Conservation (phyloP, 2,329 filamentous ascomycete genomes). For the Aspergillus eucalypticola region DNA sequence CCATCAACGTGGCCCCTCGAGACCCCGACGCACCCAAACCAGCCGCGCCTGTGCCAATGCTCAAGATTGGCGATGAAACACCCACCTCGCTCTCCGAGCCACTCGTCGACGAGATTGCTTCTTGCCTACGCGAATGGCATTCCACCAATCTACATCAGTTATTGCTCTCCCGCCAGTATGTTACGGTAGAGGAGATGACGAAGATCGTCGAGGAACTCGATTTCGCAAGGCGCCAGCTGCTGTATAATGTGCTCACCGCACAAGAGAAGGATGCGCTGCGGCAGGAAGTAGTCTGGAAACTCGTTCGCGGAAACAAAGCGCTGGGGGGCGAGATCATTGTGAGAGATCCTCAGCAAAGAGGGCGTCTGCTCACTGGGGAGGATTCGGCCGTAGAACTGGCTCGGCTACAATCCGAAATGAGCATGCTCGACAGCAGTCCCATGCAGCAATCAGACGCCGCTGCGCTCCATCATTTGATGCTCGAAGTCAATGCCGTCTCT, state of each 20-base stretch:
- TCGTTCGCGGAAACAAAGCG: constrained; percentile 92
- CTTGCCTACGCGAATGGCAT: constrained; percentile 96
- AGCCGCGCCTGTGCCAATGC: constrained; percentile 89
- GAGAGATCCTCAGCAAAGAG: constrained; percentile 78
- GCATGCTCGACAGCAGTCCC: constrained; percentile 81
- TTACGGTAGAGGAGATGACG: constrained; percentile 76
- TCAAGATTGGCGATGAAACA: constrained; percentile 96
- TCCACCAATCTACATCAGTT: constrained; percentile 94
- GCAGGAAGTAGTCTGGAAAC: constrained; percentile 91
- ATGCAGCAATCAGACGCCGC: constrained; percentile 66
- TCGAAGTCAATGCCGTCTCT: constrained; percentile 81
- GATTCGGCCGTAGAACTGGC: constrained; percentile 92
- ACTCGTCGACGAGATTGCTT: constrained; percentile 94
- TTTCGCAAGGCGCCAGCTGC: constrained; percentile 79
- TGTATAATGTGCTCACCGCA: constrained; percentile 89
- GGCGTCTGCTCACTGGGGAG: constrained; percentile 83
- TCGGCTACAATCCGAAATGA: constrained; percentile 92
- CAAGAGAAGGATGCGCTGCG: constrained; percentile 79
- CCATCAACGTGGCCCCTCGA: constrained; percentile 43
- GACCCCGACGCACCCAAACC: constrained; percentile 69
- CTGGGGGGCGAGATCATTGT: constrained; percentile 94
- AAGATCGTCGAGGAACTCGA: constrained; percentile 80
- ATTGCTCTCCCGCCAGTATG: constrained; percentile 78
- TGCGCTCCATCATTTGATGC: constrained; percentile 74
- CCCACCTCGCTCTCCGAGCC: constrained; percentile 86